Evolutionary conservation across 2,329 filamentous ascomycete species (phyloP), one percentile per base, ranked within the genome.

Genomic region (Colletotrichum lindemuthianum): DNA sequence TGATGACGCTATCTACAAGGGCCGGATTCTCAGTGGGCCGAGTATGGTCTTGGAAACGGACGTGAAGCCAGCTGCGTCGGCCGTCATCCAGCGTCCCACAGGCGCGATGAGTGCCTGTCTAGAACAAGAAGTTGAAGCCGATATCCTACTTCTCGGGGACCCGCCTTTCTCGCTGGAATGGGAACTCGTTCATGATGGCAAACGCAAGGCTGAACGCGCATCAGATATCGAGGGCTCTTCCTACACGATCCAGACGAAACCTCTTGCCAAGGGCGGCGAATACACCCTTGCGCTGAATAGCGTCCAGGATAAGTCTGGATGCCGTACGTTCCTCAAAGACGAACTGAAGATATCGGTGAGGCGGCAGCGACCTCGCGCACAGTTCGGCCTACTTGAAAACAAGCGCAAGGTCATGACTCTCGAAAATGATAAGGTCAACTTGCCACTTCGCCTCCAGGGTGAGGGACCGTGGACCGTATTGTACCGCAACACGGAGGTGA

Each of bases 31-130:
- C 24, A 83, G 82, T 34, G 87, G 90, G 43, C 78, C 85, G 11
- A 83, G 85, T 53, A 85, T 90, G 66, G 78, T 87, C 9, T 79
- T 98, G 44, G 90, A 96, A 76, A 95, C 98, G 76, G 90, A 93
- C 71, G 95, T 99, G 69, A 97, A 96, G 76, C 96, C 96, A 9
- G 92, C 94, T 4, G 95, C 96, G 7, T 92, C 91, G 9, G 95
- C 95, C 32, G 88, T 90, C 66, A 83, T 93, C 59, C 83, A 86
- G 47, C 79, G 84, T 33, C 80, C 82, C 8, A 80, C 83, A 16
- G 80, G 82, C 41, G 79, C 79, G 24, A 83, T 88, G 65, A 89
- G 86, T 70, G 88, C 91, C 52, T 99, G 96, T 73, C 90, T 98
- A 59, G 93, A 96, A 65, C 90, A 97, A 60, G 84, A 89, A 16